Evolutionary conservation across 1,139 yeast species (phyloP).

Genomic region (Taphrina pruni): DNA sequence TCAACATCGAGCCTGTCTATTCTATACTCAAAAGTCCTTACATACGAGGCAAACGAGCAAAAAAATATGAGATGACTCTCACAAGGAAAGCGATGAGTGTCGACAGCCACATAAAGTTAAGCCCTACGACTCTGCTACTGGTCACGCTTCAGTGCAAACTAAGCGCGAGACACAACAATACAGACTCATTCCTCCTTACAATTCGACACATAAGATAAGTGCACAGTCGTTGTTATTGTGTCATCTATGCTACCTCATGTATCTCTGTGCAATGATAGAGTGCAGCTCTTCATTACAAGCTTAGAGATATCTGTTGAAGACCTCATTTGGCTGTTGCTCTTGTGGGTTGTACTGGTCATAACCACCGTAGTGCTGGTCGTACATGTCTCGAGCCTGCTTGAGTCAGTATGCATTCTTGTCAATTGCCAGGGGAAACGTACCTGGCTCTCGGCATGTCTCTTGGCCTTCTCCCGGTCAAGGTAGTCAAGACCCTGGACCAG

Average conservation of each 20-base stretch:
- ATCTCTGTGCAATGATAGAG: background rate
- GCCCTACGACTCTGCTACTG: too few relatives aligned
- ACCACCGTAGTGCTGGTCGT: constrained; percentile 51
- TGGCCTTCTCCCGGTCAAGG: constrained; percentile 50
- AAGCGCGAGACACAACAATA: too few relatives aligned
- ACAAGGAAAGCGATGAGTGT: too few relatives aligned
- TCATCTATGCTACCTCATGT: too few relatives aligned
- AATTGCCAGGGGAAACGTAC: background rate
- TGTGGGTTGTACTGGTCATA: constrained; percentile 45
- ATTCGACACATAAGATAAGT: too few relatives aligned
- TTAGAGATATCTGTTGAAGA: constrained; percentile 22
- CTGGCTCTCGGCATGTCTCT: constrained; percentile 33
- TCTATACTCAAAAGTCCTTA: background rate
- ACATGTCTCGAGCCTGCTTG: constrained; percentile 47
- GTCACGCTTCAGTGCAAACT: too few relatives aligned
- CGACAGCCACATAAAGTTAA: too few relatives aligned
- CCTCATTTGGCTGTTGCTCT: constrained; percentile 29
- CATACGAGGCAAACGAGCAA: background rate
- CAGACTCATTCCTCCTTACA: too few relatives aligned
- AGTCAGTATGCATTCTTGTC: background rate
- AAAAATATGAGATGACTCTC: too few relatives aligned
- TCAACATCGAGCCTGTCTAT: too few relatives aligned
- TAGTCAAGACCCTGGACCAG: constrained; percentile 49
- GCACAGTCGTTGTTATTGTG: background rate
- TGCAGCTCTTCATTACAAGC: background rate